Base-by-base conservation (phyloP, 2,329 filamentous ascomycete genomes). In the Dryadomyces sulphureus region DNA sequence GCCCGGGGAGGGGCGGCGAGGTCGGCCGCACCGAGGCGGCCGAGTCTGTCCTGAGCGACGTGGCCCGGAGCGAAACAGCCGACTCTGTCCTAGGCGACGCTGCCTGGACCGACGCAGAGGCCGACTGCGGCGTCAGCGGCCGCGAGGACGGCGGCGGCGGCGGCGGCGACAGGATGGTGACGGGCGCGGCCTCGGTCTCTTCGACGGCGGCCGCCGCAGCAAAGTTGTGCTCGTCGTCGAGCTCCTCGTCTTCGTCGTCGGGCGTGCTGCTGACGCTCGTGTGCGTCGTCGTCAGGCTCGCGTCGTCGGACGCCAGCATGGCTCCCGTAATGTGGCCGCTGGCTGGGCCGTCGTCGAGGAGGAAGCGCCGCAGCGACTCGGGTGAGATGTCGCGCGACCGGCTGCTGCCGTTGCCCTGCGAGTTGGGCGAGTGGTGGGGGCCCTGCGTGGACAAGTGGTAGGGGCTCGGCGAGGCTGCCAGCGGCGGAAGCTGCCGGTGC, bases 201-300 rank as follows among this genome's bases (percentile, higher is more conserved):
- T 75, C 72, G 0, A 67, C 67, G 7, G 59, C 54, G 4, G 69
- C 66, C 1, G 70, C 69, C 4, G 65, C 68, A n/a, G 74, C 74
- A 54, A 80, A 79, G 59, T 79, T 79, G 51, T 49, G 38, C 36
- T 77, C 73, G 53, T 79, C 75, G 59, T 79, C 78, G 51, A 48
- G 38, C 36, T 77, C 73, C 52, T 79, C 75, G 50, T 79, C 73
- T 43, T 78, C 71, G 11, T 16, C 32, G 27, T 60, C 62, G n/a
- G n/a, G n/a, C n/a, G n/a, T n/a, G n/a, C n/a, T n/a, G n/a, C n/a
- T n/a, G n/a, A n/a, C n/a, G n/a, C 32, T 76, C 74, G 39, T 62
- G 62, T 44, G 42, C 46, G 20, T 47, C 27, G 24, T 59, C 60
- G 35, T 24, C 5, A 5, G 8, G 14, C 9, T 20, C 8, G 21